phyloP scores from a whole-genome alignment of 2,329 filamentous ascomycete species.

The Talaromyces rugulosus region DNA sequence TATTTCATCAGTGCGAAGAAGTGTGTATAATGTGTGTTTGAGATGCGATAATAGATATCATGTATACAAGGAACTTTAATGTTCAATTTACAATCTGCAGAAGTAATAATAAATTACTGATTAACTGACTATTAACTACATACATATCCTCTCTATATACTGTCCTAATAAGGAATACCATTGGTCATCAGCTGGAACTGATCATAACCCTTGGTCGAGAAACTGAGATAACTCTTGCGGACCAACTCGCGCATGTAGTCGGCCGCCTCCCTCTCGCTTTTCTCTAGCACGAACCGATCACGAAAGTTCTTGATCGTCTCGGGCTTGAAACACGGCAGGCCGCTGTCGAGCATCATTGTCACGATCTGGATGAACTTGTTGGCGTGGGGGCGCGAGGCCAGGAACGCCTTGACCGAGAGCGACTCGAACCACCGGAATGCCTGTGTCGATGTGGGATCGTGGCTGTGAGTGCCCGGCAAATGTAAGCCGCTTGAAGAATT shows the following conservation, averaged over 20 bases:
- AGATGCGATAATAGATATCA: not conserved
- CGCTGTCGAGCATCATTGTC: constrained; percentile 90
- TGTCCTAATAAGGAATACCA: constrained; percentile 78
- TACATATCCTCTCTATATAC: not conserved
- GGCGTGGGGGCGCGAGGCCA: constrained; percentile 79
- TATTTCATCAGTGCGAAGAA: not conserved
- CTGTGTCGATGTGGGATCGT: constrained; percentile 65
- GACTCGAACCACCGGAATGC: constrained; percentile 96
- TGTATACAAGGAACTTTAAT: not conserved
- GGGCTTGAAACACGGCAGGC: constrained; percentile 95
- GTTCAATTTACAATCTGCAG: not conserved
- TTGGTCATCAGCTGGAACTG: constrained; percentile 97
- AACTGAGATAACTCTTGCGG: constrained; percentile 83
- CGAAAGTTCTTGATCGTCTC: constrained; percentile 90
- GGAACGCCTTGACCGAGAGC: constrained; percentile 89
- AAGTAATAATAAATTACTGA: not conserved
- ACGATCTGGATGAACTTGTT: constrained; percentile 89
- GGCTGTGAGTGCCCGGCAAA: constrained; percentile 28
- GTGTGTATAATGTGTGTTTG: not conserved
- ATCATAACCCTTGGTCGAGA: constrained; percentile 92
- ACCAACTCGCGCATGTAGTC: constrained; percentile 90
- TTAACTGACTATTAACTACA: not conserved
- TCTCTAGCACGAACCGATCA: constrained; percentile 88
- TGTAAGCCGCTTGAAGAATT: constrained; percentile 20
- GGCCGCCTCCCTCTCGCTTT: constrained; percentile 85